A percentile compares a stretch with the other conserved stretches of the same genome.
These are phyloP conservation scores for Penicillium palitans DNA, from an alignment of 2,329 filamentous ascomycete species.

Conservation along the genomic window DNA sequence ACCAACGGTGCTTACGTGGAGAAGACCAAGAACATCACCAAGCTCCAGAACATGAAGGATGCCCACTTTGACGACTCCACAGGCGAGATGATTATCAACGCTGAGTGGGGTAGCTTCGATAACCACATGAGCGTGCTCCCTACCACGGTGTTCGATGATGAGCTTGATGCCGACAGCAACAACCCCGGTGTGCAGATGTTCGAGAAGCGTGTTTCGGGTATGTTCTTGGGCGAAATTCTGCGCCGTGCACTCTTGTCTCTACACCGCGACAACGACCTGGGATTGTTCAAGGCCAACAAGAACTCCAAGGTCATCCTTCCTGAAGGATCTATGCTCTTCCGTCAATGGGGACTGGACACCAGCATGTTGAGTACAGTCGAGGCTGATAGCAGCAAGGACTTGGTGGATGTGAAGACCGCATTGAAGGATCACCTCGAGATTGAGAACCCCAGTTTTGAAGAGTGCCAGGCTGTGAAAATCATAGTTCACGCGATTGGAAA, in stretches of 20 bases:
- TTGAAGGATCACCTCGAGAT: conserved; percentile 76
- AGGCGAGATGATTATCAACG: conserved; percentile 96
- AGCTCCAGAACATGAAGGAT: conserved; percentile 60
- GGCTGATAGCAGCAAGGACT: conserved; percentile 71
- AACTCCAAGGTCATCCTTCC: conserved; percentile 71
- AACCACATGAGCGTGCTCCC: conserved; percentile 87
- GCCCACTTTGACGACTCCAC: conserved; percentile 70
- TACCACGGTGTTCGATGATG: conserved; percentile 76
- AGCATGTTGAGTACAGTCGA: conserved; percentile 85
- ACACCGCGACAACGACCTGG: conserved; percentile 64
- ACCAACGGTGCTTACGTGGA: conserved; percentile 98
- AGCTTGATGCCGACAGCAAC: conserved; percentile 74
- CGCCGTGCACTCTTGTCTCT: conserved; percentile 73
- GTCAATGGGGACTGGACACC: conserved; percentile 87
- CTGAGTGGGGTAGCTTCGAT: conserved; percentile 98
- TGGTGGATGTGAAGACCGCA: conserved; percentile 72
- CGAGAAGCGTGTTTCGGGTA: conserved; percentile 95
- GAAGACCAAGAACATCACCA: conserved; percentile 81
- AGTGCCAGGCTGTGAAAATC: conserved; percentile 83
- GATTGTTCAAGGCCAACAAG: conserved; percentile 75
- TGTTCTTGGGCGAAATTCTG: conserved; percentile 96
- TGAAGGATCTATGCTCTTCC: conserved; percentile 66
- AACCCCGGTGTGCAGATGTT: conserved; percentile 98
- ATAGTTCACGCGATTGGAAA: conserved; percentile 82
- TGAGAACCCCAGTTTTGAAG: conserved; percentile 73